Evolutionary conservation across 2,329 filamentous ascomycete species (phyloP).

Genomic region (Lachnellula subtilissima): DNA sequence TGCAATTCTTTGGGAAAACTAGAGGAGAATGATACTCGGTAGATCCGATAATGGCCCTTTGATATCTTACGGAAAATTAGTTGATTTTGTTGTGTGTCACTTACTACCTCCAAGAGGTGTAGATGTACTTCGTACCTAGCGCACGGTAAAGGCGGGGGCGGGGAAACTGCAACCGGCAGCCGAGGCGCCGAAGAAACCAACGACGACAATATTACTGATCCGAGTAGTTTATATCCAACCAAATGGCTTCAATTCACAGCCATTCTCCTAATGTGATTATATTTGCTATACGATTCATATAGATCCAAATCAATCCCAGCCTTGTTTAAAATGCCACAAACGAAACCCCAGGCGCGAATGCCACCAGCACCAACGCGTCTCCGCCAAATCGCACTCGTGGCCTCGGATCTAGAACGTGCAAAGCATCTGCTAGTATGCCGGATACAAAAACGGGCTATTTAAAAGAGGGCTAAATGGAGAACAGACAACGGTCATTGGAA

Average conservation of each 20-base stretch:
- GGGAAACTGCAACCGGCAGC: not conserved
- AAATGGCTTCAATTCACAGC: too few relatives aligned
- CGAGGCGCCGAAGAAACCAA: not conserved
- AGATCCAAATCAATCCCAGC: not conserved
- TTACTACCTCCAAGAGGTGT: not conserved
- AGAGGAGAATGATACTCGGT: too few relatives aligned
- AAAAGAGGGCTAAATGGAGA: not conserved
- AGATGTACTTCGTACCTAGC: not conserved
- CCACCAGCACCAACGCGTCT: constrained; percentile 14
- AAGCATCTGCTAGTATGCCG: constrained; percentile 12
- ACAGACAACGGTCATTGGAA: constrained; percentile 16
- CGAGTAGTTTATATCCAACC: too few relatives aligned
- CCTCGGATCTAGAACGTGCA: constrained; percentile 12
- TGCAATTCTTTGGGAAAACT: not conserved
- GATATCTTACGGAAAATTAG: too few relatives aligned
- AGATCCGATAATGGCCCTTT: too few relatives aligned
- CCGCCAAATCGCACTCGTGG: constrained; percentile 20
- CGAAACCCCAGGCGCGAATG: not conserved
- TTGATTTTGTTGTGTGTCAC: too few relatives aligned
- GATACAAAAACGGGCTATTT: not conserved
- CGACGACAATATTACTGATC: too few relatives aligned
- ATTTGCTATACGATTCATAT: not conserved
- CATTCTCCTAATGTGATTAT: too few relatives aligned
- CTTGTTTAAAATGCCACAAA: not conserved
- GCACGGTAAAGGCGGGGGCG: not conserved